A percentile compares a stretch with the other conserved stretches of the same genome.
Conservation (phyloP, 139 green algal species). For the Chlamydomonas sp. region DNA sequence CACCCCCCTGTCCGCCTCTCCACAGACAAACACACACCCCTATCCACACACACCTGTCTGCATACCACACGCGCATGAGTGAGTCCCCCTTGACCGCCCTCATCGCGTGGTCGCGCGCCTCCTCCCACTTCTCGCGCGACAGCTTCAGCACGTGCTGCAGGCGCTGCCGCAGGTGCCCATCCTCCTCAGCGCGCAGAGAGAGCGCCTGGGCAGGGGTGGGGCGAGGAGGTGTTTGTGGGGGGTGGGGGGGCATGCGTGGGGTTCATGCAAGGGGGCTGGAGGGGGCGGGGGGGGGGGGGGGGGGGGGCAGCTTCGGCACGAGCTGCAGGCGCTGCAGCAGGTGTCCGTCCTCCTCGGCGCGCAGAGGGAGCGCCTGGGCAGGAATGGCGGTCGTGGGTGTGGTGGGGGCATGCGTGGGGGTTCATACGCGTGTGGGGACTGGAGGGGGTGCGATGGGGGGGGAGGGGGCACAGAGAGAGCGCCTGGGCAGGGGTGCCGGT, state of each 20-base stretch:
- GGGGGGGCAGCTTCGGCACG: slow-evolving; percentile 75
- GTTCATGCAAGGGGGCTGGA: no score
- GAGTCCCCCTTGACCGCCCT: slow-evolving; percentile 46
- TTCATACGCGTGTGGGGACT: no score
- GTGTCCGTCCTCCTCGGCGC: slow-evolving; percentile 73
- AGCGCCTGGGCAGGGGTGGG: slow-evolving; percentile 74
- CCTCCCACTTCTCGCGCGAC: slow-evolving; percentile 85
- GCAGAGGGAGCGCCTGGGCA: slow-evolving; percentile 66
- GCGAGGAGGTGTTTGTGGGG: no score
- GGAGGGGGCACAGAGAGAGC: no score
- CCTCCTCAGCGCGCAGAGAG: slow-evolving; percentile 66
- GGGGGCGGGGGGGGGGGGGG: no score
- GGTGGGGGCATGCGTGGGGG: no score
- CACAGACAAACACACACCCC: not conserved
- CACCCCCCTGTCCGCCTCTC: no score
- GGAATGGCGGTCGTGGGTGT: no score
- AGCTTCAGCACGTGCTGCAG: slow-evolving; percentile 82
- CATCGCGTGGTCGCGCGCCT: slow-evolving; percentile 78
- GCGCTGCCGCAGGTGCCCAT: slow-evolving; percentile 71
- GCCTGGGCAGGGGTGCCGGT: no score
- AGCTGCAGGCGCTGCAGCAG: slow-evolving; percentile 74
- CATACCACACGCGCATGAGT: slow-evolving; percentile 9
- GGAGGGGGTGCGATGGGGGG: no score
- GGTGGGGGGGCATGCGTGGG: no score
- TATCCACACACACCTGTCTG: not conserved